Evolutionary conservation across 352 stramenopile species (phyloP), one percentile per base, ranked within the genome.

Genomic region (Phytophthora europaea): DNA sequence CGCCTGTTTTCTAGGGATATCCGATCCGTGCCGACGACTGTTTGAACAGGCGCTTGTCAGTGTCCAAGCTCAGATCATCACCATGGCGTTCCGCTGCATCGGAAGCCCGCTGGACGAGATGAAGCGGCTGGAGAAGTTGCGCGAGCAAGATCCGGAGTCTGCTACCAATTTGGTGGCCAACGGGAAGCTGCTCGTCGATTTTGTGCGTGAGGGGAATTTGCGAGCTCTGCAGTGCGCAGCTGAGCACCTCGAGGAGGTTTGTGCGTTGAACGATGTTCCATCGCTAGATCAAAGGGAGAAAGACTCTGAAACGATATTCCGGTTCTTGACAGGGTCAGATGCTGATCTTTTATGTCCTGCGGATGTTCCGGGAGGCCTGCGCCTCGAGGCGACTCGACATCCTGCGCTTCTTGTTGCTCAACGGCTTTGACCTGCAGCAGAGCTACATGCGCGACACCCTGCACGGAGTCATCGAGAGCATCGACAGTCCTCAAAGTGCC

Each of bases 351-450:
- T 89, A 93, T 62, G 72, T 66, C 22, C 76, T 90, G 52, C 82
- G 82, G 36, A 92, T 93, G 81, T 94, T 94, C 53, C 84, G 84
- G 26, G 75, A 84, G 20, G 88, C 88, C 62, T 92, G 83, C 52
- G 15, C 43, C 3, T 57, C 52, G 9, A 76, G 64, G 4, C 80
- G 79, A 26, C 50, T 94, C 23, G 87, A 93, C 59, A 77, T 94
- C 26, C 56, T 95, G 43, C 80, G 72, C 7, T 87, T 92, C 58
- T 82, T 94, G 83, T 55, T 93, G 12, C 38, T 71, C 45, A 87
- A 93, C 31, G 87, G 87, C 61, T 93, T 95, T 54, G 81, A 92
- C 50, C 60, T 89, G 10, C 68, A 81, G 52, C 82, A 92, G 45
- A 67, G 79, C n/a, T 82, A 75, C 34, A 79, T 93, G 69, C 73